A percentile compares a stretch with the other conserved stretches of the same genome.
Evolutionary conservation across 1,284 basidiomycete species (phyloP).

Genomic region (Rhodotorula sp.): DNA sequence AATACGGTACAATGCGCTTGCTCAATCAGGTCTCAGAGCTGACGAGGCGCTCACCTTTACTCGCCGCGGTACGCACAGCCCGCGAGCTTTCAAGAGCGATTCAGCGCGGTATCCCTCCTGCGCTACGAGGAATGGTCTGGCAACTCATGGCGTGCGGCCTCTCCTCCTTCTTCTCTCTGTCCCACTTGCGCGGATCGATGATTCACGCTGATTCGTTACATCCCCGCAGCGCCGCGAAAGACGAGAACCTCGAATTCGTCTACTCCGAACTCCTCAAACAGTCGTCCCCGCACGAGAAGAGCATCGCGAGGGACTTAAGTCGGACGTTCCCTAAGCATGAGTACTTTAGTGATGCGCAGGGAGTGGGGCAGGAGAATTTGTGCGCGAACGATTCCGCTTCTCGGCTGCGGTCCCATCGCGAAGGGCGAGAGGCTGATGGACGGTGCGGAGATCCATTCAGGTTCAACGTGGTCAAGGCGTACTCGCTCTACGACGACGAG

Average conservation of each 20-base stretch:
- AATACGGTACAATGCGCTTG: too few relatives aligned
- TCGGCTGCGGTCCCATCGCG: too few relatives aligned
- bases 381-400: too few relatives aligned
- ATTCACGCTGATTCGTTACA: conserved; percentile 50
- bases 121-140: conserved; percentile 92
- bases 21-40: too few relatives aligned
- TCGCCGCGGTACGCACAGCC: conserved; percentile 48
- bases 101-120: conserved; percentile 82
- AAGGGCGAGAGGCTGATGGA: background rate
- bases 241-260: conserved; percentile 75
- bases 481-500: conserved; percentile 90
- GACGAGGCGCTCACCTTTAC: too few relatives aligned
- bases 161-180: background rate
- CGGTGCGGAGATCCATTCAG: background rate
- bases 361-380: conserved; percentile 90
- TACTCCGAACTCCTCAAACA: conserved; percentile 84
- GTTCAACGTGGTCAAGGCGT: conserved; percentile 96
- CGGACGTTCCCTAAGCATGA: conserved; percentile 97
- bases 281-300: conserved; percentile 83
- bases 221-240: conserved; percentile 74
- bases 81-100: conserved; percentile 84
- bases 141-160: conserved; percentile 76
- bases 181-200: conserved; percentile 11
- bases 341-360: conserved; percentile 82
- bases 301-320: conserved; percentile 85